Evolutionary conservation across 176 grass and related monocot species (phyloP).

Genomic region (Lolium perenne): DNA sequence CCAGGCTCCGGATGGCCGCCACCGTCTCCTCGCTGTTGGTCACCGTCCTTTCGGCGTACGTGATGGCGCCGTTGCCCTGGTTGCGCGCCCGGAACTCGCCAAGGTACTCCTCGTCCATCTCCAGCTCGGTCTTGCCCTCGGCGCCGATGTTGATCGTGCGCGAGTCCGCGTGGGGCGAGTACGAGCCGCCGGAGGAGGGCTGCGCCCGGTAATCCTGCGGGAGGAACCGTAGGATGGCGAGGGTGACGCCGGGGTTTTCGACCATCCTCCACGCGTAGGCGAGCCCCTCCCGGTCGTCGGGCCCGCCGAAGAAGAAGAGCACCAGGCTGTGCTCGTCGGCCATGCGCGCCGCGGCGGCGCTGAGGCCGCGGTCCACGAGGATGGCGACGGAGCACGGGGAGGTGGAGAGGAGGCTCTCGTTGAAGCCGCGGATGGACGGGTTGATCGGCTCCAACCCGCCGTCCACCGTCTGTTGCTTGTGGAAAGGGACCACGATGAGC

Average conservation of each 20-base stretch:
- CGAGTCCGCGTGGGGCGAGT: slow-evolving; percentile 24
- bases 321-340: slow-evolving; percentile 43
- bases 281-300: slow-evolving; percentile 91
- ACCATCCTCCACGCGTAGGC: slow-evolving; percentile 72
- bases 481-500: slow-evolving; percentile 89
- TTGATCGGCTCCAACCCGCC: slow-evolving; percentile 81
- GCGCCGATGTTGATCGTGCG: slow-evolving; percentile 46
- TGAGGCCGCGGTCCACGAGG: slow-evolving; percentile 80
- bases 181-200: neutral
- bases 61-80: slow-evolving; percentile 44
- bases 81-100: slow-evolving; percentile 67
- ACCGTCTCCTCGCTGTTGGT: slow-evolving; percentile 76
- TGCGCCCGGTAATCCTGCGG: slow-evolving; percentile 31
- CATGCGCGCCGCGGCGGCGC: slow-evolving; percentile 51
- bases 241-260: slow-evolving; percentile 50
- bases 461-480: slow-evolving; percentile 89
- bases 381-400: slow-evolving; percentile 86
- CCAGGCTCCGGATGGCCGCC: slow-evolving; percentile 62
- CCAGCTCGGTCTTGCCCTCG: slow-evolving; percentile 48
- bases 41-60: slow-evolving; percentile 53
- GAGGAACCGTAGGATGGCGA: slow-evolving; percentile 70
- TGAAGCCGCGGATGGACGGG: slow-evolving; percentile 53
- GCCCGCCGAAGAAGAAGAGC: slow-evolving; percentile 88
- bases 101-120: slow-evolving; percentile 76
- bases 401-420: slow-evolving; percentile 60